Base-by-base conservation (phyloP, 495 filamentous ascomycete species). In the Astrocystis sublimbata region DNA sequence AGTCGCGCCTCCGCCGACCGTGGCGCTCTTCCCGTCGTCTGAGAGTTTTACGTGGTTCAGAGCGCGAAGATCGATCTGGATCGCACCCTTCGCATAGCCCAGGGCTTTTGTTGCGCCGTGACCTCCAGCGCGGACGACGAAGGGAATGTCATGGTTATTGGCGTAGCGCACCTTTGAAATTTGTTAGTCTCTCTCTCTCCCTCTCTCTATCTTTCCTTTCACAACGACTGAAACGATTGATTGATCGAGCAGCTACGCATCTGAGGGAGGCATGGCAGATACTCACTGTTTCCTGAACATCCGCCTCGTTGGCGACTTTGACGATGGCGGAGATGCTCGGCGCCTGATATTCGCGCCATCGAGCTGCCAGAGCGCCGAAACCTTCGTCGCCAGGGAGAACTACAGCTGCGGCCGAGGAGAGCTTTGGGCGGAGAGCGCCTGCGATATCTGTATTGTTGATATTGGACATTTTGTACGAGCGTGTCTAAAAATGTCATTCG, bases 121-220 rank as follows among this genome's bases (percentile, higher is more conserved):
- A 6, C 58, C 58, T 35, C 66, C 66, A 2, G 63, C 41, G 4
- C 63, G 41, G 9, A 46, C 66, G 6, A 64, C 17, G n/a, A 68
- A 63, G 12, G 62, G 62, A 5, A 63, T 52, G 6, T 30, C 35
- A n/a, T 38, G 35, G 45, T 60, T 13, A 0, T 38, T 21, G 1
- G 66, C 66, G 33, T 68, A 68, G 38, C 45, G 46, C 9, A 61
- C 58, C 58, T 61, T n/a, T n/a, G 0, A 21, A 15, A 24, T 58
- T 6, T 9, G 19, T 8, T 50, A 24, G n/a, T n/a, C n/a, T n/a
- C n/a, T n/a, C n/a, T n/a, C n/a, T n/a, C n/a, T n/a, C n/a, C n/a
- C n/a, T n/a, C n/a, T n/a, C n/a, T n/a, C n/a, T n/a, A n/a, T n/a
- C n/a, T n/a, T n/a, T n/a, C n/a, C n/a, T n/a, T n/a, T n/a, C n/a